Evolutionary conservation across 2,329 filamentous ascomycete species (phyloP), one percentile per base, ranked within the genome.

Genomic region (Huntiella decipiens): DNA sequence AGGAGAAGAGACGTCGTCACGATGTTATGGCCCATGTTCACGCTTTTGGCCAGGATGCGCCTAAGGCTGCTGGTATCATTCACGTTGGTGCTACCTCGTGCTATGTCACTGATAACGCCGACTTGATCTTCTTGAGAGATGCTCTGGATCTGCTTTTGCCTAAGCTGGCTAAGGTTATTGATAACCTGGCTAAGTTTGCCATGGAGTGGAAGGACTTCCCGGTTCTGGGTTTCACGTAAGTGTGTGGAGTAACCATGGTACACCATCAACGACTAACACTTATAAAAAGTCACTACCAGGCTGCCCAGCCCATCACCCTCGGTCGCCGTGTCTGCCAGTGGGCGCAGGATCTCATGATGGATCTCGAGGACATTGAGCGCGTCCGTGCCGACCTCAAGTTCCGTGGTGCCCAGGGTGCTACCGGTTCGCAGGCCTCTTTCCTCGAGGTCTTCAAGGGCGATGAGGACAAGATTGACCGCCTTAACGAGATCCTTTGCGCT

Each of bases 51-150:
- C 62, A 71, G 53, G 76, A 71, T 50, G 82, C 82, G 3, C 83
- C 83, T 1, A 79, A 74, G 32, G 84, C 84, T 7, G 82, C 81
- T 11, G 82, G 82, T 32, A 82, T 91, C 54, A 88, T 94, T 50
- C 86, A 94, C 60, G 76, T 71, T 60, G 80, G 79, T 53, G 76
- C 75, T 46, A 80, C 71, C 15, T 51, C 51, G 7, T 74, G 68
- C 59, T 76, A 68, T 55, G 69, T 76, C 35, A 87, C 80, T 47
- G 82, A 86, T 56, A 85, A 86, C 52, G 70, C 78, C 2, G 83
- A 88, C 54, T 64, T 88, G 33, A 84, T 92, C 52, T 74, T 92
- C 55, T 71, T 61, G 49, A 54, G 54, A 4, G 56, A 64, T 31
- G 85, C 74, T 4, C 64, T 93, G 47, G 74, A 88, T 53, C 63